Evolutionary conservation across 352 stramenopile genomes (phyloP), one percentile per base, ranked within the genome.

Genomic region (Blastocystis sp.): DNA sequence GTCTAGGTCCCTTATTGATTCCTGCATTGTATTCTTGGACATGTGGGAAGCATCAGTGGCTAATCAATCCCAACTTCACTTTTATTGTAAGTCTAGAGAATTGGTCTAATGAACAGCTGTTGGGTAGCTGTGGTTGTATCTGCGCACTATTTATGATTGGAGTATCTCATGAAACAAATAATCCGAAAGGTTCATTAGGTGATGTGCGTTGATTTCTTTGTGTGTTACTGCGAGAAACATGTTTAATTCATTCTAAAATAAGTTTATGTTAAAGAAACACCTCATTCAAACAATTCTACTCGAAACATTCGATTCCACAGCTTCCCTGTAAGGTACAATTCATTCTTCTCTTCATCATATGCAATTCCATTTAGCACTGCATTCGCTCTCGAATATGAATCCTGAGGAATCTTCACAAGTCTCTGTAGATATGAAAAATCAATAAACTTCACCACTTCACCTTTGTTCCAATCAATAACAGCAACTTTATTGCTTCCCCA

Each of bases 331-430:
- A 81, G 24, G 24, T 37, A 81, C n/a, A 81, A 40, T 17, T 44
- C 70, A 64, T 60, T 44, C n/a, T 59, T 64, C 0, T 24, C 30
- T 40, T 44, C 33, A n/a, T 81, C 51, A 11, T 27, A 81, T 19
- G 70, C 70, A 37, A 81, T 81, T n/a, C 70, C 70, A 60, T 81
- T 81, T 56, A 81, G 37, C 17, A 81, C 70, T 22, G 70, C 70
- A 37, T 81, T 62, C 19, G 33, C 44, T 64, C 51, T 44, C 7
- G 17, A 27, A 64, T 15, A 59, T 40, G 22, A n/a, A 22, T n/a
- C 22, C 7, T 1, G 27, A 30, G 70, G 70, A 37, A 81, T 13
- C 70, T 81, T 81, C 19, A 60, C 44, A 24, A 53, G 48, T n/a
- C 35, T 22, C 9, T 40, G 0, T 27, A 81, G 48, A 37, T 60